Percentiles rank a stretch among this genome's conserved stretches.
Evolutionary conservation across 2,329 filamentous ascomycete species (phyloP).

Genomic region (Clonostachys chloroleuca): DNA sequence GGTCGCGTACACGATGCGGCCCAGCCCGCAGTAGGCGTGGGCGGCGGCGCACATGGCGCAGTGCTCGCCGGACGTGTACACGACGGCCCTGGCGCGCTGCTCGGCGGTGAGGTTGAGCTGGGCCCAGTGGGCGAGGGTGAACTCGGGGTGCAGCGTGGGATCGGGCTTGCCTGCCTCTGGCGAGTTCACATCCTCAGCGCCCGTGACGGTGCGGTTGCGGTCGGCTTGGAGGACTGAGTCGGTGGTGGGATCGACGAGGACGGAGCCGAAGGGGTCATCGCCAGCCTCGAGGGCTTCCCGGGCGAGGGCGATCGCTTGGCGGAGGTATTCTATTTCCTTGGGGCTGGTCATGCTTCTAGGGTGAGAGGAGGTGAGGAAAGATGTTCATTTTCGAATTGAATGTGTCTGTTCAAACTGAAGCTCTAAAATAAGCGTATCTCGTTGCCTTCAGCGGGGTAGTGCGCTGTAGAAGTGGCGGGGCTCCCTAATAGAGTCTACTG

Average conservation of each 20-base stretch:
- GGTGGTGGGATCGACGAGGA: conserved; percentile 17
- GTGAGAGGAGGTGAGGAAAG: background rate
- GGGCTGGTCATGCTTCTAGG: background rate
- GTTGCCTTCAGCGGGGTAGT: background rate
- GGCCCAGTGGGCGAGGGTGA: conserved; percentile 28
- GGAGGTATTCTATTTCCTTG: background rate
- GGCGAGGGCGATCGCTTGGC: conserved; percentile 19
- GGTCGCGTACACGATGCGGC: conserved; percentile 23
- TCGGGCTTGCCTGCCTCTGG: conserved; percentile 15
- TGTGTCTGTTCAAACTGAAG: background rate
- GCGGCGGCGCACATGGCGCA: conserved; percentile 29
- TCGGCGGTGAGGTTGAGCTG: conserved; percentile 24
- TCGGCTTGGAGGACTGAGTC: conserved; percentile 20
- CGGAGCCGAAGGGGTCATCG: conserved; percentile 27
- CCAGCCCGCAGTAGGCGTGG: conserved; percentile 25
- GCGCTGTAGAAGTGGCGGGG: too few relatives aligned
- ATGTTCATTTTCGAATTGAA: background rate
- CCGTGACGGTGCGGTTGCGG: conserved; percentile 25
- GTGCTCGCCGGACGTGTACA: conserved; percentile 30
- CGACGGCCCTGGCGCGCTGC: conserved; percentile 28
- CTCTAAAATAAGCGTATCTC: background rate
- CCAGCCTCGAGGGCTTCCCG: conserved; percentile 27
- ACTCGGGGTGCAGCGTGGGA: conserved; percentile 25
- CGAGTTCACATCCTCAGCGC: conserved; percentile 3
- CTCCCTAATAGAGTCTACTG: too few relatives aligned